These are phyloP conservation scores for Syzygium jambos DNA, from an alignment of 345 rosid species.

Conservation along the genomic window DNA sequence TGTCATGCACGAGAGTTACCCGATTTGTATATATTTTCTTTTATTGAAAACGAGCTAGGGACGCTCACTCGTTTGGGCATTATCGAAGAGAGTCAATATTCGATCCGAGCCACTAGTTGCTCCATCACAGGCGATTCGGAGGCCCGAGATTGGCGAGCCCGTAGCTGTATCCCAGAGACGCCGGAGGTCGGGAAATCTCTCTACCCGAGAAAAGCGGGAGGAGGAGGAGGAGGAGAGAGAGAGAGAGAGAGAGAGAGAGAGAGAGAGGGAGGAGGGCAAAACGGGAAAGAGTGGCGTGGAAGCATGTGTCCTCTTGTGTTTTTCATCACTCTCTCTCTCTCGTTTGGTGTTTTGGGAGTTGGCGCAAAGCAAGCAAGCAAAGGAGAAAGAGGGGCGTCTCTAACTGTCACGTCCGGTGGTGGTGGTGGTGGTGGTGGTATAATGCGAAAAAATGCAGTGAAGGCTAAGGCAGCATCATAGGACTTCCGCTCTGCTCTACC, in stretches of 20 bases:
- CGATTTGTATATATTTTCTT: fast-evolving
- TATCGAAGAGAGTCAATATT: not conserved
- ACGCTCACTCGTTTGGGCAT: fast-evolving
- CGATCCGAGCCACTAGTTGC: not conserved
- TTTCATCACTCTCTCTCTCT: too few relatives aligned
- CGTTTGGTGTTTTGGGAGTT: not conserved
- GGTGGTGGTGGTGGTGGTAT: conserved; percentile 7
- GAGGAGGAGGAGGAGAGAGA: too few relatives aligned
- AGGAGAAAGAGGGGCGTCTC: not conserved
- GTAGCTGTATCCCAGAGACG: fast-evolving
- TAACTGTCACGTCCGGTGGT: not conserved
- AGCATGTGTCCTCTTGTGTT: not conserved
- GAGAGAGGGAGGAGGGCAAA: not conserved
- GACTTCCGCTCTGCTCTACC: not conserved
- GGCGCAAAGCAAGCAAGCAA: not conserved
- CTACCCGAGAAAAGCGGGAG: too few relatives aligned
- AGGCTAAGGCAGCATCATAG: not conserved
- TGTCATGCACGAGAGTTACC: fast-evolving
- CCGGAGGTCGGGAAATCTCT: fast-evolving
- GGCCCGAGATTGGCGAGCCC: fast-evolving
- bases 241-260: not conserved
- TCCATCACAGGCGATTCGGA: fast-evolving
- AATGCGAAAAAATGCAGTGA: not conserved
- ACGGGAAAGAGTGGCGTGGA: not conserved
- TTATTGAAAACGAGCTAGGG: fast-evolving